phyloP scores from a whole-genome alignment of 805 yeast species.

The Candida ficus region DNA sequence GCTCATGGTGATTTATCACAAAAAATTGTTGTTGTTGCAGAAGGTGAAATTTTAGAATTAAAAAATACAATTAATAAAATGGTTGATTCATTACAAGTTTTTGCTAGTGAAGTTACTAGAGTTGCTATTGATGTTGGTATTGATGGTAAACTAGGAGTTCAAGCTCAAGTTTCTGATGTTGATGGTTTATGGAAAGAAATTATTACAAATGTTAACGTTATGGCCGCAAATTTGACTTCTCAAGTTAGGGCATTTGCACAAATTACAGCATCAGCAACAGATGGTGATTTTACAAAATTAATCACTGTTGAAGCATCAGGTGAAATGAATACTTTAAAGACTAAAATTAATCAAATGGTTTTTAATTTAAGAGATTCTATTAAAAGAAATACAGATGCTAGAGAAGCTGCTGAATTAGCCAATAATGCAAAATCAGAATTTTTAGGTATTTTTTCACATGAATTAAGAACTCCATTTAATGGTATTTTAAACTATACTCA shows the following conservation, averaged over 20 bases:
- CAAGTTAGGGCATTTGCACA: conserved; percentile 93
- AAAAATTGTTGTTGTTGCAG: conserved; percentile 84
- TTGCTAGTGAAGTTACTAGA: conserved; percentile 83
- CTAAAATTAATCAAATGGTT: conserved; percentile 72
- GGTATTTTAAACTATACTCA: conserved; percentile 95
- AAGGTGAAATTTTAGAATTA: conserved; percentile 83
- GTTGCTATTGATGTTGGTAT: conserved; percentile 93
- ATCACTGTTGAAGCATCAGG: conserved; percentile 91
- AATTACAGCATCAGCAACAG: conserved; percentile 91
- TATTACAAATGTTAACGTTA: conserved; percentile 85
- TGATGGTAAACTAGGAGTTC: conserved; percentile 88
- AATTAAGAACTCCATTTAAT: conserved; percentile 86
- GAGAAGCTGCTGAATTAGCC: conserved; percentile 92
- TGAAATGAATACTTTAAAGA: conserved; percentile 64
- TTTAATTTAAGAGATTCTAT: conserved; percentile 81
- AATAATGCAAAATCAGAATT: conserved; percentile 87
- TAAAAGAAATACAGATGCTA: conserved; percentile 87
- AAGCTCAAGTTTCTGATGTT: conserved; percentile 85
- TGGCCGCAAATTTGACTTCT: conserved; percentile 90
- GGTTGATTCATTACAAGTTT: conserved; percentile 87
- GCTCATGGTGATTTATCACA: conserved; percentile 91
- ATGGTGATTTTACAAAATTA: conserved; percentile 86
- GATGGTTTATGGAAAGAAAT: conserved; percentile 92
- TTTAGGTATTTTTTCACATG: conserved; percentile 84
- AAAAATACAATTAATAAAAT: conserved; percentile 84